phyloP scores from a whole-genome alignment of 148 eudicot genomes.

The Pouteria glomerata region DNA sequence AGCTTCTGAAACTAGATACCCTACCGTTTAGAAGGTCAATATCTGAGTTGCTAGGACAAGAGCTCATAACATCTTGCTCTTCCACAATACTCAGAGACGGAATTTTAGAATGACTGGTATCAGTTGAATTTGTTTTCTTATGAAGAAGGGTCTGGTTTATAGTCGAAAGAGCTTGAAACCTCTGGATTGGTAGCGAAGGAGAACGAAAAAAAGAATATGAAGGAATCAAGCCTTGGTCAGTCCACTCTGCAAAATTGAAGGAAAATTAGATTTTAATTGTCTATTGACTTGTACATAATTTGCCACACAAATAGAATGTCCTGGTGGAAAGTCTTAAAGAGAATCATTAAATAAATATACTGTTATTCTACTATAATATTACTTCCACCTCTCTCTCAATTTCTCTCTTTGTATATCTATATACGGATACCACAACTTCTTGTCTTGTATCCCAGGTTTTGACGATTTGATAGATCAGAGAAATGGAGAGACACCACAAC shows the following conservation, averaged over 20 bases:
- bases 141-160: conserved; percentile 37
- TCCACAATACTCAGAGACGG: conserved; percentile 21
- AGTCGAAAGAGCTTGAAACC: conserved; percentile 40
- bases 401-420: no score
- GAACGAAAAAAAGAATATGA: conserved; percentile 39
- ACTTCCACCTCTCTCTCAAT: no score
- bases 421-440: background rate
- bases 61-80: conserved; percentile 24
- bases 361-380: no score
- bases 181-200: conserved; percentile 39
- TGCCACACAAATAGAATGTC: background rate
- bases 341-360: no score
- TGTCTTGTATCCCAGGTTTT: background rate
- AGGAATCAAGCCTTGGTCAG: conserved; percentile 39
- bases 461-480: background rate
- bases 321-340: background rate
- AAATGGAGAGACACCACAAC: background rate
- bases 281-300: background rate
- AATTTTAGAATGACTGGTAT: conserved; percentile 14
- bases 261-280: background rate
- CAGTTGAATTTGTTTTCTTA: conserved; percentile 30
- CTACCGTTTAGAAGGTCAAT: conserved; percentile 16
- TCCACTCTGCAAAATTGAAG: conserved; percentile 23
- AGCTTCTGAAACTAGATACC: conserved; percentile 37
- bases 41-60: conserved; percentile 18